Evolutionary conservation across 768 basidiomycete genomes (phyloP).

Genomic region (Tylopilus balloui): DNA sequence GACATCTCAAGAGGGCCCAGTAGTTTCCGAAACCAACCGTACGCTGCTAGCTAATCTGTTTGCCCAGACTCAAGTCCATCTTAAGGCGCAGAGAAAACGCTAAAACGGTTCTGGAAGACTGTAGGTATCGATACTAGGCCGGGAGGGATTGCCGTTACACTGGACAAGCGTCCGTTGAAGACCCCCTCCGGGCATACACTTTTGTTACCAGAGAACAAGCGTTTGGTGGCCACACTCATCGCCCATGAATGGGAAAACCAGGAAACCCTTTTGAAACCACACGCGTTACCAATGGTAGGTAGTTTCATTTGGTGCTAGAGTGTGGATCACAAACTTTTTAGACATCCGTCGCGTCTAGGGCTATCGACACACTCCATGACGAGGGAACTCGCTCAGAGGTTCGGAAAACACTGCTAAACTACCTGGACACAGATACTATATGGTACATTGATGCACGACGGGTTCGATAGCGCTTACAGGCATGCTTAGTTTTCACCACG

Average conservation of each 20-base stretch:
- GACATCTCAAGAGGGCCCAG: slow-evolving; percentile 37
- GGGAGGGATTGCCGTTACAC: slow-evolving; percentile 54
- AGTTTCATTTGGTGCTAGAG: neutral
- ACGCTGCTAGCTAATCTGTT: slow-evolving; percentile 18
- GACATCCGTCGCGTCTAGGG: slow-evolving; percentile 91
- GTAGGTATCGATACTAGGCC: slow-evolving; percentile 68
- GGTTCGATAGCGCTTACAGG: neutral
- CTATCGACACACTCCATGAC: slow-evolving; percentile 73
- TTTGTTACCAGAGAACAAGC: slow-evolving; percentile 63
- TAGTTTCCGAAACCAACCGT: slow-evolving; percentile 65
- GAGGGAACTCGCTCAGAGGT: slow-evolving; percentile 56
- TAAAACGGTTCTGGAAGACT: slow-evolving; percentile 91
- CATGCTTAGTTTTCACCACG: slow-evolving; percentile 68
- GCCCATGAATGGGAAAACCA: slow-evolving; percentile 98
- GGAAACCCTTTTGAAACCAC: slow-evolving; percentile 76
- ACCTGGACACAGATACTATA: slow-evolving; percentile 92
- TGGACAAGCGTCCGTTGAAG: slow-evolving; percentile 82
- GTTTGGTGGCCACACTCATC: slow-evolving; percentile 75
- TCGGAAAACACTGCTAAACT: slow-evolving; percentile 65
- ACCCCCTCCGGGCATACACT: slow-evolving; percentile 83
- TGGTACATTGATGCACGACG: slow-evolving; percentile 46
- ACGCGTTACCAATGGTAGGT: slow-evolving; percentile 85
- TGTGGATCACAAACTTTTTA: slow-evolving; percentile 31
- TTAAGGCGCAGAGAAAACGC: slow-evolving; percentile 78
- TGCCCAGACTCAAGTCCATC: slow-evolving; percentile 3